These are phyloP conservation scores for Trifolium fragiferum DNA, from an alignment of 306 rosid genomes.

Conservation along the genomic window DNA sequence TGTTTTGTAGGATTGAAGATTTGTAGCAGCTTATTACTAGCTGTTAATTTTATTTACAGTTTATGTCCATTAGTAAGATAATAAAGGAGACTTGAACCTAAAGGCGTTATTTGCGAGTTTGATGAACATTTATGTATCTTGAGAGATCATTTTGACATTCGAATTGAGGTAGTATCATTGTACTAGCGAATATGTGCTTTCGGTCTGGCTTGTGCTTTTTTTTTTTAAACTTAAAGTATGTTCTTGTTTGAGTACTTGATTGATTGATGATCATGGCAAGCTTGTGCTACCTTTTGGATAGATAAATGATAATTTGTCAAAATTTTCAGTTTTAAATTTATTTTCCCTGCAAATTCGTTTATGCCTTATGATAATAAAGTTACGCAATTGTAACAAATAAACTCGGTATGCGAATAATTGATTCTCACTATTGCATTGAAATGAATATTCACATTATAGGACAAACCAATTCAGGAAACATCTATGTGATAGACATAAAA, in stretches of 20 bases:
- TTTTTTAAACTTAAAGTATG: conserved; percentile 22
- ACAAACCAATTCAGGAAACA: not conserved
- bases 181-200: conserved; percentile 30
- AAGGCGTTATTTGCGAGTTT: conserved; percentile 36
- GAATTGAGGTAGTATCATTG: conserved; percentile 9
- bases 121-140: conserved; percentile 42
- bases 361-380: not conserved
- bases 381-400: not conserved
- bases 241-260: conserved; percentile 31
- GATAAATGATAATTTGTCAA: conserved; percentile 24
- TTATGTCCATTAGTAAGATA: conserved; percentile 27
- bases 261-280: conserved; percentile 33
- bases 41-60: conserved; percentile 37
- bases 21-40: conserved; percentile 26
- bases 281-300: not conserved
- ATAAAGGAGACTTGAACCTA: conserved; percentile 36
- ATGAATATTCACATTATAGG: not conserved
- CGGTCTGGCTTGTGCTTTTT: conserved; percentile 22
- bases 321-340: not conserved
- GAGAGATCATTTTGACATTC: conserved; percentile 24
- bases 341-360: not conserved
- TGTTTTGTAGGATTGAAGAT: conserved; percentile 52
- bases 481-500: not conserved
- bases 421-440: not conserved
- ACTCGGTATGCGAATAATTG: not conserved